phyloP scores from a whole-genome alignment of 352 stramenopile genomes.

The Globisporangium mamillatum region DNA sequence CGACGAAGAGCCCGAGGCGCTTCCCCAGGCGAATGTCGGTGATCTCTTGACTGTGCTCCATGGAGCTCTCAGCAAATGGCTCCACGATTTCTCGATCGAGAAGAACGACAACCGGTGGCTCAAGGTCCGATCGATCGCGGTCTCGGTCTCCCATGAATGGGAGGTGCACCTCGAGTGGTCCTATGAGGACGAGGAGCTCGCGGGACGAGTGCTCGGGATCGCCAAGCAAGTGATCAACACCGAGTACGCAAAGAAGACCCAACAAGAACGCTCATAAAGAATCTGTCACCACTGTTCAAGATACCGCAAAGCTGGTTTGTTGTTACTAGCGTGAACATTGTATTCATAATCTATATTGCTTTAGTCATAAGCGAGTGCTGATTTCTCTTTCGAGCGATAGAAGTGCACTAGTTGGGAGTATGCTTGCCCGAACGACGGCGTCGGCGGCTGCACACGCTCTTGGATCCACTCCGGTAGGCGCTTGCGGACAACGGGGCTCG shows the following conservation, averaged over 20 bases:
- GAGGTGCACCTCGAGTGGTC: constrained; percentile 82
- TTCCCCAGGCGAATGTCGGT: constrained; percentile 62
- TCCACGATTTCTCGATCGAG: constrained; percentile 53
- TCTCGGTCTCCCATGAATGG: constrained; percentile 73
- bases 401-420: constrained; percentile 82
- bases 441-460: constrained; percentile 53
- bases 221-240: constrained; percentile 73
- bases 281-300: neutral
- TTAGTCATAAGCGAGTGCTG: constrained; percentile 15
- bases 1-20: constrained; percentile 64
- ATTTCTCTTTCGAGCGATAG: constrained; percentile 50
- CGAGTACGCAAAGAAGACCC: constrained; percentile 48
- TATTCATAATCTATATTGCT: neutral
- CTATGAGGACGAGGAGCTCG: constrained; percentile 82
- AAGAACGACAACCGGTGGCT: constrained; percentile 68
- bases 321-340: neutral
- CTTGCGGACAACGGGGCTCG: constrained; percentile 49
- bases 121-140: constrained; percentile 65
- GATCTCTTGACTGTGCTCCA: constrained; percentile 51
- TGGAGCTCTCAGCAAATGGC: constrained; percentile 53
- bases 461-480: constrained; percentile 85
- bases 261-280: neutral
- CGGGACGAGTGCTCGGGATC: constrained; percentile 77
- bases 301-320: neutral
- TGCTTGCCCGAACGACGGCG: constrained; percentile 58